Evolutionary conservation across 2,329 filamentous ascomycete species (phyloP).

Genomic region (Apiospora pterosperma): DNA sequence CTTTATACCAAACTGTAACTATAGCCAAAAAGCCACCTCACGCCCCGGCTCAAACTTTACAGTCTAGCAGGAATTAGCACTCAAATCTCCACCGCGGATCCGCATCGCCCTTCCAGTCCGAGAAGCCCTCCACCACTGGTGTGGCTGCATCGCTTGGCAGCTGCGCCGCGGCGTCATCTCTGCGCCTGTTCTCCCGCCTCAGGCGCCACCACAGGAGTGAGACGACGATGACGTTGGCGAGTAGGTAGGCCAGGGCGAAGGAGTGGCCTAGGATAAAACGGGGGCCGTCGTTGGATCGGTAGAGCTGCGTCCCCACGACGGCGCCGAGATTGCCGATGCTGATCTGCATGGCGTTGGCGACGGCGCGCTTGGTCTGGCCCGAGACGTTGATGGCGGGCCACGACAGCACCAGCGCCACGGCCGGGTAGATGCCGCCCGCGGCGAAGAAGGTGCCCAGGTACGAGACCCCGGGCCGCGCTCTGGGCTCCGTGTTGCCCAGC

Average conservation of each 20-base stretch:
- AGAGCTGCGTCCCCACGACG: conserved; percentile 67
- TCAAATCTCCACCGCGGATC: conserved; percentile 67
- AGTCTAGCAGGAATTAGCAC: conserved; percentile 32
- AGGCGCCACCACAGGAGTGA: conserved; percentile 50
- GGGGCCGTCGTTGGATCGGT: conserved; percentile 57
- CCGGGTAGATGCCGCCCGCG: conserved; percentile 65
- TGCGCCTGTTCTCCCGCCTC: conserved; percentile 53
- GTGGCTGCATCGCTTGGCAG: not conserved
- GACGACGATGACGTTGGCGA: conserved; percentile 54
- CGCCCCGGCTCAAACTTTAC: too few relatives aligned
- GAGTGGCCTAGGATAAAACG: conserved; percentile 64
- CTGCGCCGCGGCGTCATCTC: conserved; percentile 29
- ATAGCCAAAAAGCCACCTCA: not conserved
- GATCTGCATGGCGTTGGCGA: conserved; percentile 69
- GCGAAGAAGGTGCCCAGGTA: conserved; percentile 62
- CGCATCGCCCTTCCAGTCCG: conserved; percentile 58
- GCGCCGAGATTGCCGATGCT: conserved; percentile 68
- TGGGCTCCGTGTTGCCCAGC: conserved; percentile 45
- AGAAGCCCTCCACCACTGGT: conserved; percentile 29
- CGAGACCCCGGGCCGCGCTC: conserved; percentile 48
- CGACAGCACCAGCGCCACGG: conserved; percentile 58
- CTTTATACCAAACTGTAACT: not conserved
- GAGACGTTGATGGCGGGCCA: conserved; percentile 73
- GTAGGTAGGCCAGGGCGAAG: conserved; percentile 62
- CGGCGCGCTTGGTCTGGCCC: conserved; percentile 66